Evolutionary conservation across 345 rosid species (phyloP).

Genomic region (Acer campestre): DNA sequence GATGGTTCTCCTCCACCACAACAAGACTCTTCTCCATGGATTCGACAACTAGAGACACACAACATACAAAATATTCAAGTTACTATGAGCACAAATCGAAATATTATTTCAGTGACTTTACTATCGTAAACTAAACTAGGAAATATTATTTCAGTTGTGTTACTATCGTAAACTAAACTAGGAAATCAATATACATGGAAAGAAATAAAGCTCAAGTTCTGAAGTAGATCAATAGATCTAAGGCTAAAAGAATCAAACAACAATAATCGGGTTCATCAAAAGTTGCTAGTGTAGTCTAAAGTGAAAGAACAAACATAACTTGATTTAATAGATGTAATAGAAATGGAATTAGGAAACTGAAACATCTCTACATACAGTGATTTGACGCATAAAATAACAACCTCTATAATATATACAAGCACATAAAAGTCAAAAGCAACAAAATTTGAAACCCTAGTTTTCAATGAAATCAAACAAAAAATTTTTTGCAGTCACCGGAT

Average conservation of each 20-base stretch:
- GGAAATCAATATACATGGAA: slow-evolving; percentile 1
- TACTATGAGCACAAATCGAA: slow-evolving; percentile 13
- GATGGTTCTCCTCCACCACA: slow-evolving; percentile 36
- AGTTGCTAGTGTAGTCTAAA: neutral
- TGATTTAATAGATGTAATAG: neutral
- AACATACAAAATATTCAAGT: slow-evolving; percentile 13
- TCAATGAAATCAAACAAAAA: slow-evolving; percentile 31
- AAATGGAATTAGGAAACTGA: slow-evolving; percentile 9
- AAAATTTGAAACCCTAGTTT: slow-evolving; percentile 48
- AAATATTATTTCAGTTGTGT: slow-evolving; percentile 4
- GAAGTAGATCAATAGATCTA: slow-evolving; percentile 18
- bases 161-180: slow-evolving; percentile 15
- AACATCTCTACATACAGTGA: slow-evolving; percentile 10
- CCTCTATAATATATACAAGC: slow-evolving; percentile 15
- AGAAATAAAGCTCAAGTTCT: slow-evolving; percentile 20
- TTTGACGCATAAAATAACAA: slow-evolving; percentile 59
- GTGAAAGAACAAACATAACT: slow-evolving; percentile 3
- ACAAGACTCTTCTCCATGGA: slow-evolving; percentile 28
- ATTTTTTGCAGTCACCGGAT: slow-evolving; percentile 12
- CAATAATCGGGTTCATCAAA: slow-evolving; percentile 23
- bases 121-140: slow-evolving; percentile 4
- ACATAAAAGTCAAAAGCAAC: slow-evolving; percentile 24
- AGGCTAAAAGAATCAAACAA: slow-evolving; percentile 8
- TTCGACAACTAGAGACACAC: slow-evolving; percentile 22
- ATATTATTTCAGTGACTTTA: slow-evolving; percentile 8